phyloP scores from a whole-genome alignment of 306 rosid species.

The Lathyrus sativus region DNA sequence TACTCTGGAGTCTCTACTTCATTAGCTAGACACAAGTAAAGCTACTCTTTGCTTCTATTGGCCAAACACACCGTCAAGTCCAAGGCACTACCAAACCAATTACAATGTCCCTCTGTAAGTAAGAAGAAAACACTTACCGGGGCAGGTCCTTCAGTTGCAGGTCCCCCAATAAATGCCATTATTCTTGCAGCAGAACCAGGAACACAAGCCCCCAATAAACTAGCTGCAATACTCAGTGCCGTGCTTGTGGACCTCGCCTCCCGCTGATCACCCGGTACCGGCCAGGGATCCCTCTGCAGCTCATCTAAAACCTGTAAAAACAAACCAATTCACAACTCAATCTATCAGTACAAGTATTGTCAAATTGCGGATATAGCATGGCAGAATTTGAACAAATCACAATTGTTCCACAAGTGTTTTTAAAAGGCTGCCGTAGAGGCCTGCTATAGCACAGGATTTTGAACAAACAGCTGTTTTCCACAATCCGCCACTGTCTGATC shows the following conservation, averaged over 20 bases:
- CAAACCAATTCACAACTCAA: conserved; percentile 24
- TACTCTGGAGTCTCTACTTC: background rate
- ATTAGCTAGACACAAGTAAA: background rate
- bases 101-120: background rate
- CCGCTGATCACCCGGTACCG: conserved; percentile 75
- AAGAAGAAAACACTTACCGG: conserved; percentile 65
- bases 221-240: conserved; percentile 76
- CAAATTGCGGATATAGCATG: background rate
- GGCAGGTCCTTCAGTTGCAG: conserved; percentile 91
- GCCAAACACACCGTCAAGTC: background rate
- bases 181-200: conserved; percentile 96
- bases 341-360: conserved; percentile 1
- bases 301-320: conserved; percentile 77
- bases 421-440: background rate
- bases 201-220: conserved; percentile 94
- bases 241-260: conserved; percentile 88
- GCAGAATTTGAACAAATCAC: background rate
- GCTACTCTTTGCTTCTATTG: background rate
- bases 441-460: background rate
- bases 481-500: background rate
- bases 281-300: conserved; percentile 97
- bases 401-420: background rate
- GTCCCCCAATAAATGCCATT: conserved; percentile 94
- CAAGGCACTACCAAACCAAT: background rate
- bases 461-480: background rate